Conservation (phyloP, 805 yeast species). For the Candida parachauliodes region DNA sequence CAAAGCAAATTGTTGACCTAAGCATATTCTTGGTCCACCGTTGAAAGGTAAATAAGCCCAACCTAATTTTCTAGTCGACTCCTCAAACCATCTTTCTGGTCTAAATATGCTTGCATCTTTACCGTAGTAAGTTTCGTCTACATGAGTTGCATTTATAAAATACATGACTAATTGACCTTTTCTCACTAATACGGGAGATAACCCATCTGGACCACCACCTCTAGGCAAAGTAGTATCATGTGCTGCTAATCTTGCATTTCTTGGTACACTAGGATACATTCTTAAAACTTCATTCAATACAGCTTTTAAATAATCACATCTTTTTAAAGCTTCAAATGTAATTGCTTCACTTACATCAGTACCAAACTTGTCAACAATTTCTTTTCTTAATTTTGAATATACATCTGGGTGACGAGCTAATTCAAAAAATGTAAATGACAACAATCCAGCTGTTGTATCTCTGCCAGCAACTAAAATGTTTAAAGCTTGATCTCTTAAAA, state of each 20-base stretch:
- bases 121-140: conserved; percentile 39
- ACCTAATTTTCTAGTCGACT: conserved; percentile 30
- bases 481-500: conserved; percentile 34
- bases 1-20: conserved; percentile 56
- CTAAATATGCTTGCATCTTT: conserved; percentile 42
- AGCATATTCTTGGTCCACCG: conserved; percentile 55
- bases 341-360: conserved; percentile 19
- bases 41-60: conserved; percentile 53
- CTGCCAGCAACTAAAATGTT: conserved; percentile 38
- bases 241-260: conserved; percentile 23
- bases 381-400: conserved; percentile 24
- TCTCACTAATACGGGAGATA: conserved; percentile 36
- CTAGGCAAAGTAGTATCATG: conserved; percentile 25
- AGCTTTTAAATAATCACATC: conserved; percentile 28
- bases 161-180: conserved; percentile 45
- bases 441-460: conserved; percentile 33
- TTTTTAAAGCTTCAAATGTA: conserved; percentile 30
- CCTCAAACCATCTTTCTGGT: conserved; percentile 47
- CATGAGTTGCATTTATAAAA: conserved; percentile 42
- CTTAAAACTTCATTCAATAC: conserved; percentile 30
- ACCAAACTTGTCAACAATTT: conserved; percentile 26
- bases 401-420: conserved; percentile 29
- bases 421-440: conserved; percentile 27
- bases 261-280: conserved; percentile 32
- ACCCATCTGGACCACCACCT: conserved; percentile 32